Evolutionary conservation across 176 grass and related monocot species (phyloP), one percentile per base, ranked within the genome.

Genomic region (Zoysia pacifica): DNA sequence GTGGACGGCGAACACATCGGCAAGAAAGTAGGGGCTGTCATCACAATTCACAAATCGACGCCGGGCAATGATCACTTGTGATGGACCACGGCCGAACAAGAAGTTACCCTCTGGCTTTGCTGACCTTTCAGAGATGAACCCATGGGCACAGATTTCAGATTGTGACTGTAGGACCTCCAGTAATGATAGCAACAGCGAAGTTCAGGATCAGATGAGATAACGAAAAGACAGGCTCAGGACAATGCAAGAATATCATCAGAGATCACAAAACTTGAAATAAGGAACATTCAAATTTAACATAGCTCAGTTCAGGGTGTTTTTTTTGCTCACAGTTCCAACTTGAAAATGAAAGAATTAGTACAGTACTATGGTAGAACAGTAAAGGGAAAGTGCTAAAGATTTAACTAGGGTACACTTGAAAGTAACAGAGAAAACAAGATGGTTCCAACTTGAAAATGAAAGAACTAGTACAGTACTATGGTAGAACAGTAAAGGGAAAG

Each of bases 141-240:
- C 81, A 73, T 49, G 60, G 73, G 67, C 89, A 75, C 49, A 89
- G 38, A 65, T 84, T 81, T 84, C 84, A 74, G 49, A 65, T 7
- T 62, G 69, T 54, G 78, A 79, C 48, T 1, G 36, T 78, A 51
- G 85, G 87, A 62, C 75, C 77, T 79, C 78, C 72, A 18, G 81
- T 49, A 79, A 84, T 86, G 85, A 87, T 89, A 78, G 28, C 85
- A 87, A 55, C 77, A 58, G 84, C 78, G 70, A 87, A 53, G 48
- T 7, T n/a, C 69, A 35, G 62, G 82, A 78, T 88, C 85, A 83
- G 69, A 81, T 65, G 47, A 80, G 89, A 91, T 87, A 81, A 59
- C 70, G 77, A 88, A 78, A 70, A 48, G 85, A 88, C 78, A 75
- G 77, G 53, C 43, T 55, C 46, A 20, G 72, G 5, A 74, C 69